Conservation (phyloP, 2,329 filamentous ascomycete genomes). For the Pezicula carpinea region DNA sequence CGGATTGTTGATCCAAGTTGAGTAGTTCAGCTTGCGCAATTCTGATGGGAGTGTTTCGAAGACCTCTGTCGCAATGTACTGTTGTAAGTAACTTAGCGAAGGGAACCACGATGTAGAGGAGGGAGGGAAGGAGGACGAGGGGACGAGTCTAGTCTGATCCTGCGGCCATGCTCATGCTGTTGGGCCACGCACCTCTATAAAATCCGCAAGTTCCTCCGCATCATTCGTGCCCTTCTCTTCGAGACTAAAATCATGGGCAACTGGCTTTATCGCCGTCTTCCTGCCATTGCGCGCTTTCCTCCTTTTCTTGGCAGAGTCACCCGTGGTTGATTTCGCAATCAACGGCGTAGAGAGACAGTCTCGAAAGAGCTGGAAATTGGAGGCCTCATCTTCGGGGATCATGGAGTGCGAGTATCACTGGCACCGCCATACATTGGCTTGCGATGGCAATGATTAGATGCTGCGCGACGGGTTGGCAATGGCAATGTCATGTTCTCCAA, state of each 20-base stretch:
- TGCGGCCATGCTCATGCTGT: too few relatives aligned
- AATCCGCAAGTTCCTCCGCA: slow-evolving; percentile 67
- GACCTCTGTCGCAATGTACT: slow-evolving; percentile 69
- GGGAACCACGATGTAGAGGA: too few relatives aligned
- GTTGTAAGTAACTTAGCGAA: neutral
- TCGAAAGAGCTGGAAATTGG: slow-evolving; percentile 65
- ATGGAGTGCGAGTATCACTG: neutral
- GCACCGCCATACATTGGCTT: neutral
- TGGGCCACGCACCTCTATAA: slow-evolving; percentile 42
- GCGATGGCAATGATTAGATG: too few relatives aligned
- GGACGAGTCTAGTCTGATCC: too few relatives aligned
- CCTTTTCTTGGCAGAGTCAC: slow-evolving; percentile 37
- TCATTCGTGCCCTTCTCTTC: slow-evolving; percentile 14
- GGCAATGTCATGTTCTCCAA: too few relatives aligned
- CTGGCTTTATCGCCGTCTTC: slow-evolving; percentile 19
- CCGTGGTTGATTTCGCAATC: slow-evolving; percentile 52
- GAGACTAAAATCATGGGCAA: neutral
- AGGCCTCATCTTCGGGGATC: slow-evolving; percentile 27
- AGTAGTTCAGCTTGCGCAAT: slow-evolving; percentile 58
- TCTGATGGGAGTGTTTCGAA: slow-evolving; percentile 60
- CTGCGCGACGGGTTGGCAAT: too few relatives aligned
- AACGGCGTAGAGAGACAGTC: slow-evolving; percentile 70
- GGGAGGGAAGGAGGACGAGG: too few relatives aligned
- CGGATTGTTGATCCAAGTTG: slow-evolving; percentile 44
- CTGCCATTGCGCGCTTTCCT: slow-evolving; percentile 30